These are phyloP conservation scores for Pythium chondricola DNA, from an alignment of 352 stramenopile species.

Conservation along the genomic window DNA sequence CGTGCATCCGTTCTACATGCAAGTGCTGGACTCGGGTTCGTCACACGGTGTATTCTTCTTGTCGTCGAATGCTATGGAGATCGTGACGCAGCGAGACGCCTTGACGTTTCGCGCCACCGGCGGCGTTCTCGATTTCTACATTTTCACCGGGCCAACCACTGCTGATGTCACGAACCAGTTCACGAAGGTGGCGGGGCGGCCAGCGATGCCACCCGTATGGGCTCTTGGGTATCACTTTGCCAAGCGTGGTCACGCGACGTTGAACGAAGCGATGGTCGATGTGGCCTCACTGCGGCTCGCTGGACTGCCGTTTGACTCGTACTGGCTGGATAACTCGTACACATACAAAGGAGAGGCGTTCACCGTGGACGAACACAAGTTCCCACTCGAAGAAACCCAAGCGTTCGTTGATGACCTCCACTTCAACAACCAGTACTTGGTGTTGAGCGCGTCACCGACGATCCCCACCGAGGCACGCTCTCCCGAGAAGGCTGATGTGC, in stretches of 20 bases:
- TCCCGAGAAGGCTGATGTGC: neutral
- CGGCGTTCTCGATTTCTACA: conserved; percentile 75
- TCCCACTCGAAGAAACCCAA: conserved; percentile 30
- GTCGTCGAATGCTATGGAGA: conserved; percentile 86
- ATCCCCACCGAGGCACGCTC: conserved; percentile 24
- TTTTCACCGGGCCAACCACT: conserved; percentile 61
- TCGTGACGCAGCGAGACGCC: conserved; percentile 47
- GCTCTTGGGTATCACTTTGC: conserved; percentile 81
- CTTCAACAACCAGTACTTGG: conserved; percentile 74
- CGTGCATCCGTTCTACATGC: conserved; percentile 77
- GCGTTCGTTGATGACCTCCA: conserved; percentile 75
- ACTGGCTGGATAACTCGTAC: conserved; percentile 73
- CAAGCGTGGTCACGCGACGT: conserved; percentile 26
- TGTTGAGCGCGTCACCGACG: conserved; percentile 61
- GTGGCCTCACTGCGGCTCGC: conserved; percentile 29
- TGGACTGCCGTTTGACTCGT: conserved; percentile 67
- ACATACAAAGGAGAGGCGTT: conserved; percentile 47
- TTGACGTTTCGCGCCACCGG: conserved; percentile 77
- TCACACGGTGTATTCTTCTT: conserved; percentile 76
- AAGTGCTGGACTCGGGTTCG: conserved; percentile 30
- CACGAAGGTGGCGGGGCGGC: conserved; percentile 62
- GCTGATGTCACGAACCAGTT: conserved; percentile 66
- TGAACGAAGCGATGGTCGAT: conserved; percentile 26
- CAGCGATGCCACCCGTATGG: conserved; percentile 80
- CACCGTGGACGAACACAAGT: conserved; percentile 53